Evolutionary conservation across 345 rosid species (phyloP), one percentile per base, ranked within the genome.

Genomic region (Erysimum cheiranthoides): DNA sequence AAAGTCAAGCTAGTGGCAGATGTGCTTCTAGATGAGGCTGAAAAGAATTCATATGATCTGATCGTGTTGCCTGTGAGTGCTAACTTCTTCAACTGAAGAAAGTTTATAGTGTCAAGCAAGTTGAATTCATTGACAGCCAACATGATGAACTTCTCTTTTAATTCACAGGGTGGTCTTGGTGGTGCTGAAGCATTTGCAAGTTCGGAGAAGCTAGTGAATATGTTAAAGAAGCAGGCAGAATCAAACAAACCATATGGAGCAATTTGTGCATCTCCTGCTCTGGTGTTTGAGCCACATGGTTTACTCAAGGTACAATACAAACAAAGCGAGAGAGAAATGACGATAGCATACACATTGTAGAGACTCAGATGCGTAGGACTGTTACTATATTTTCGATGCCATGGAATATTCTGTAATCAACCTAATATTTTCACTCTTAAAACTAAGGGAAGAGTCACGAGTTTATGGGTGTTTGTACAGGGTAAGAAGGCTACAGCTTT

Each of bases 251-350:
- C 92, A 16, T 95, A 95, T 69, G 98, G 93, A 67, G 98, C 97
- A n/a, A 88, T 90, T 34, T 95, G 99, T 82, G 97, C 97, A 10
- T 90, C 99, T 66, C 97, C 99, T 68, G 97, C 97, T 69, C 73
- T 92, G 62, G 97, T 92, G 66, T 83, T 95, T 52, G 97, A 89
- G 81, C 88, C 97, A 61, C 87, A 92, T 80, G 98, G 97, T 65
- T 84, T 95, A 64, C 91, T 95, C 52, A 86, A 90, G 99, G 99
- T 92, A 83, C 45, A 68, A 16, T n/a, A n/a, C n/a, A n/a, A n/a
- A 43, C 18, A 43, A 60, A 40, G 5, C 46, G 9, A 63, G 61
- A 71, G 13, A 31, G 58, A 46, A 35, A 47, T 36, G 10, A 58
- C 21, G 3, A 58, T 47, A 38, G 54, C 54, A 16, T 14, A 60